Percentiles rank a stretch among this genome's conserved stretches.
These are phyloP conservation scores for Malus sylvestris DNA, from an alignment of 306 rosid genomes.

Conservation along the genomic window DNA sequence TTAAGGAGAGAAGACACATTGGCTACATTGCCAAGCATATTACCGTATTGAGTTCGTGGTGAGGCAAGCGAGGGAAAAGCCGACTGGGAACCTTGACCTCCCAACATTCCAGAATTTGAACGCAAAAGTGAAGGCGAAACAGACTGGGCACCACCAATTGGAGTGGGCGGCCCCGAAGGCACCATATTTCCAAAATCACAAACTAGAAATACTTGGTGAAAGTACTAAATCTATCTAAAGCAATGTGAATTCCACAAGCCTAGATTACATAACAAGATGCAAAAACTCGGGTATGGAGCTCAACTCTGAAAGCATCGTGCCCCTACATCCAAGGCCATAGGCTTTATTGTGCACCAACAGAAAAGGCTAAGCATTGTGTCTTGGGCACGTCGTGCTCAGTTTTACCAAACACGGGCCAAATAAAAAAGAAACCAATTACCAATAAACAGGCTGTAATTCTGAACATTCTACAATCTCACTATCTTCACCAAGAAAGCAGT, in stretches of 20 bases:
- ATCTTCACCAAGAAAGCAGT: slow-evolving; percentile 30
- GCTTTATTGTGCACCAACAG: slow-evolving; percentile 42
- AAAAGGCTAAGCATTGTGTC: slow-evolving; percentile 36
- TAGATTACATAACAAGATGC: slow-evolving; percentile 30
- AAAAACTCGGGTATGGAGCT: slow-evolving; percentile 27
- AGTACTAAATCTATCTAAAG: slow-evolving; percentile 40
- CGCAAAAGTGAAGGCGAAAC: slow-evolving; percentile 75
- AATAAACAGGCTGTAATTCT: slow-evolving; percentile 34
- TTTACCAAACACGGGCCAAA: slow-evolving; percentile 45
- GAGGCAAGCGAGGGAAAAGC: slow-evolving; percentile 70
- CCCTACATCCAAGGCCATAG: slow-evolving; percentile 36
- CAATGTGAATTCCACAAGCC: slow-evolving; percentile 36
- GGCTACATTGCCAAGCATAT: slow-evolving; percentile 70
- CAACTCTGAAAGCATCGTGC: slow-evolving; percentile 37
- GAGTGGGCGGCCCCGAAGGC: slow-evolving; percentile 85
- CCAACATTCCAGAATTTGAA: slow-evolving; percentile 80
- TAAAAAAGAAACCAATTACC: slow-evolving; percentile 37
- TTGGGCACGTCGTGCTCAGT: slow-evolving; percentile 33
- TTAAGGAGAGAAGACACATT: slow-evolving; percentile 73
- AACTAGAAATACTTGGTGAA: slow-evolving; percentile 32
- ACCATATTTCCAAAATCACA: slow-evolving; percentile 50
- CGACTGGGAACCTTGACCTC: slow-evolving; percentile 73
- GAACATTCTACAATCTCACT: slow-evolving; percentile 45
- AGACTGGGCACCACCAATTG: slow-evolving; percentile 82
- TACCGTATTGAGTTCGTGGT: slow-evolving; percentile 61